These are phyloP conservation scores for Sphagnum contortum DNA, from an alignment of 225 moss, liverwort and hornwort genomes.

Conservation along the genomic window DNA sequence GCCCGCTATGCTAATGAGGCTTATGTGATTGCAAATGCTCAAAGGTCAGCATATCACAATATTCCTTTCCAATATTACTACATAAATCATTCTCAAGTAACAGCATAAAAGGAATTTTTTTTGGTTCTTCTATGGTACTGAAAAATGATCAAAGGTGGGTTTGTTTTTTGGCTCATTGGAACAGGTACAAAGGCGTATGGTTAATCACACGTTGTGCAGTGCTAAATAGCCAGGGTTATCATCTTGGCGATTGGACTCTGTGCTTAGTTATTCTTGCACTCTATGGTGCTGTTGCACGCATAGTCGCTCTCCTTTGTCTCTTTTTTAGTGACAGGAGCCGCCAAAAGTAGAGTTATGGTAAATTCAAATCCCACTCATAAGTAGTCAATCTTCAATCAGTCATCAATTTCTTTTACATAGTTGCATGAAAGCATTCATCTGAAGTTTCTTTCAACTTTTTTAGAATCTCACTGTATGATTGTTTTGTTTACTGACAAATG, in stretches of 20 bases:
- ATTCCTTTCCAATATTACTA: not conserved
- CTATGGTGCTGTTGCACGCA: constrained; percentile 34
- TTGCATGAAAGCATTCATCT: no score
- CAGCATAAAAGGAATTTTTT: not conserved
- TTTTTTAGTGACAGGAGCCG: constrained; percentile 40
- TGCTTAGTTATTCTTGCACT: constrained; percentile 26
- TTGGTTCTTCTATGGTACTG: constrained; percentile 1
- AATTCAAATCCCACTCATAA: no score
- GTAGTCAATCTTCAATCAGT: no score
- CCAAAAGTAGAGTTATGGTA: constrained; percentile 18
- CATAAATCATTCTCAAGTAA: not conserved
- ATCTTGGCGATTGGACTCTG: constrained; percentile 25
- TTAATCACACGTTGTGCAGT: constrained; percentile 43
- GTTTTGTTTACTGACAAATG: no score
- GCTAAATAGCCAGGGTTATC: constrained; percentile 21
- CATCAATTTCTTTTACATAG: no score
- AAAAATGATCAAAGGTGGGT: not conserved
- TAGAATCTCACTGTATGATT: no score
- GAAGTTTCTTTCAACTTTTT: no score
- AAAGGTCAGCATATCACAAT: constrained; percentile 13
- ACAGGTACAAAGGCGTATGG: constrained; percentile 56
- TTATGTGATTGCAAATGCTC: constrained; percentile 40
- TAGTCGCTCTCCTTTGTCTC: constrained; percentile 40
- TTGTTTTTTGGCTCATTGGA: not conserved
- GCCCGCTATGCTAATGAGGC: constrained; percentile 51